Base-by-base conservation (phyloP, 108 stramenopile species). In the Aurantiochytrium sp. region DNA sequence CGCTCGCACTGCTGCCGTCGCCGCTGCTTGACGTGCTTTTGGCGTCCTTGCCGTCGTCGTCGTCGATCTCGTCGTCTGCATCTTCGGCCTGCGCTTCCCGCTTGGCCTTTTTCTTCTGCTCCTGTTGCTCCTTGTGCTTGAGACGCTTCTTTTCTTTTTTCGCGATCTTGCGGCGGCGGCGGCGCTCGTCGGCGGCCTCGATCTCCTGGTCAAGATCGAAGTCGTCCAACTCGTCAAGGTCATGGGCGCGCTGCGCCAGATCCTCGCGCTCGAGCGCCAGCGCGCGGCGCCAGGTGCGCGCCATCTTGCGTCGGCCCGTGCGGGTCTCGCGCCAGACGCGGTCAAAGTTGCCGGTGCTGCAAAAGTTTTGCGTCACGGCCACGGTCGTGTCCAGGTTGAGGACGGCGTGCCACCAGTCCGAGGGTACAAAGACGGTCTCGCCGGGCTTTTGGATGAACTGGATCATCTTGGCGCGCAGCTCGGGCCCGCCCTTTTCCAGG, bases 361-460 rank as follows among this genome's bases (percentile, higher is more conserved):
- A 97, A 89, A 96, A 98, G 89, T 99, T 99, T 93, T 98, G 97
- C 4, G 97, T 99, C 21, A 98, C 93, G 4, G 96, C 99, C 22
- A 99, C 94, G 2, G 97, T 98, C 88, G 97, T 94, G 17, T 96
- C 97, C 24, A 99, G 86, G 81, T 99, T 99, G 68, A 98, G 69
- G 6, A 99, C 99, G 0, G 97, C 98, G 87, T 99, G 99, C 97
- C 97, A 98, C 98, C 98, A 99, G 4, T 97, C 98, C 34, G 95
- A 91, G 6, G 99, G 99, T 15, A 99, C 93, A 87, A 93, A 99
- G 31, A 98, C 93, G 0, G 97, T 98, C 89, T 99, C 99, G 17
- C 98, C 98, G 10, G 97, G 93, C 87, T 96, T 90, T 89, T 99
- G 99, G 0, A 98, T 97, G 91, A 97, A 98, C 91, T 98, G 97